Conservation (phyloP, 495 filamentous ascomycete species). For the Penicillium malachiteum region DNA sequence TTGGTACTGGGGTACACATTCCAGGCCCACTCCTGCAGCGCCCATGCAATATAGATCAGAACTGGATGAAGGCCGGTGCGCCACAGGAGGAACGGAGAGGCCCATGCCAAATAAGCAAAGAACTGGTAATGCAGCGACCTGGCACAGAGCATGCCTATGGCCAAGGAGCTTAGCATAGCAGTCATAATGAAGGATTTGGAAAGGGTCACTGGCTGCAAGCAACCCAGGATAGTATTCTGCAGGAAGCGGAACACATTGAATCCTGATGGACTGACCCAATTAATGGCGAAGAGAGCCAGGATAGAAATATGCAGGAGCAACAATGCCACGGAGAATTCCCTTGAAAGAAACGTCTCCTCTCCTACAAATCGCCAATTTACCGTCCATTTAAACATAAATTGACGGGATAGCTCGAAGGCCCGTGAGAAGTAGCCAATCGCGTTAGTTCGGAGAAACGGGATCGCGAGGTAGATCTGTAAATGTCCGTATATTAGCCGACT, state of each 20-base stretch:
- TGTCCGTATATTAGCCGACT: conserved; percentile 5
- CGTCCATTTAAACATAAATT: conserved; percentile 96
- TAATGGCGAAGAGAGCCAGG: conserved; percentile 58
- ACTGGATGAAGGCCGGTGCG: conserved; percentile 71
- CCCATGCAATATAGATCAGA: conserved; percentile 72
- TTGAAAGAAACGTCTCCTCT: conserved; percentile 78
- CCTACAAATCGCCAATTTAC: conserved; percentile 96
- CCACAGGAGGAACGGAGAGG: conserved; percentile 90
- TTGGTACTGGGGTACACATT: conserved; percentile 92
- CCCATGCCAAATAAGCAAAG: conserved; percentile 90
- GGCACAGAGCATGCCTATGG: conserved; percentile 86
- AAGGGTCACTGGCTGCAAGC: conserved; percentile 54
- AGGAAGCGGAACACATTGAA: conserved; percentile 50
- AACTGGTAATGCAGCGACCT: conserved; percentile 96
- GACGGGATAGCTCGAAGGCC: conserved; percentile 85
- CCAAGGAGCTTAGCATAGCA: conserved; percentile 73
- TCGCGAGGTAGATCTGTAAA: conserved; percentile 59
- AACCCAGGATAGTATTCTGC: conserved; percentile 51
- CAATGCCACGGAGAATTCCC: conserved; percentile 65
- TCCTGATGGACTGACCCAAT: conserved; percentile 57
- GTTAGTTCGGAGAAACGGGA: conserved; percentile 72
- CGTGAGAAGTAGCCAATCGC: conserved; percentile 68
- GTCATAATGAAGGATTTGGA: conserved; percentile 76
- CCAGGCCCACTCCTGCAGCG: conserved; percentile 92
- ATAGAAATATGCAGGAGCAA: conserved; percentile 67